Conservation (phyloP, 108 stramenopile genomes). For the Stephanodiscus triporus region DNA sequence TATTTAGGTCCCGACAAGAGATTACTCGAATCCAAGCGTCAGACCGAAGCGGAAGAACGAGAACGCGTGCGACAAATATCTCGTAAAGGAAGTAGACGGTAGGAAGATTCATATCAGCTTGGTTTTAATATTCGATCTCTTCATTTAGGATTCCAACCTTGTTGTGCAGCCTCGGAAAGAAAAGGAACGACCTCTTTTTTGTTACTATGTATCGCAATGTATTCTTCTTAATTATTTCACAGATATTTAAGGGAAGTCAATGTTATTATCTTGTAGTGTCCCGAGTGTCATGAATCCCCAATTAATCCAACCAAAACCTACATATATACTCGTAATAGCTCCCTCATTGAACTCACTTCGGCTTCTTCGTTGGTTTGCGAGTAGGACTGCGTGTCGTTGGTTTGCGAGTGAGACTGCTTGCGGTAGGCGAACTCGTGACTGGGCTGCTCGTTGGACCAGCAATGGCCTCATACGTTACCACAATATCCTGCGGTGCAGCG, state of each 20-base stretch:
- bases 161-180: too few species aligned
- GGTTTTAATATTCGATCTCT: neutral
- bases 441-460: constrained; percentile 1
- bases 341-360: neutral
- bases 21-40: constrained; percentile 57
- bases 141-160: neutral
- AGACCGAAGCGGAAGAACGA: constrained; percentile 50
- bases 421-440: neutral
- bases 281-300: too few species aligned
- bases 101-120: neutral
- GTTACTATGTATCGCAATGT: too few species aligned
- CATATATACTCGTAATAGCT: too few species aligned
- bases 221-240: too few species aligned
- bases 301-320: too few species aligned
- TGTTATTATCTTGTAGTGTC: too few species aligned
- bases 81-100: neutral
- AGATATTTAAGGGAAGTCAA: too few species aligned
- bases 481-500: constrained; percentile 17
- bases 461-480: constrained; percentile 3
- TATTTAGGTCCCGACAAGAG: constrained; percentile 68
- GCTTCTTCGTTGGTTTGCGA: neutral
- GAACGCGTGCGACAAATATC: constrained; percentile 12
- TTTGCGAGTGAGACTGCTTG: neutral
- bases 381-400: neutral
- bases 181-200: too few species aligned